phyloP scores from a whole-genome alignment of 2,329 filamentous ascomycete species.

The Gnomoniopsis smithogilvyi region DNA sequence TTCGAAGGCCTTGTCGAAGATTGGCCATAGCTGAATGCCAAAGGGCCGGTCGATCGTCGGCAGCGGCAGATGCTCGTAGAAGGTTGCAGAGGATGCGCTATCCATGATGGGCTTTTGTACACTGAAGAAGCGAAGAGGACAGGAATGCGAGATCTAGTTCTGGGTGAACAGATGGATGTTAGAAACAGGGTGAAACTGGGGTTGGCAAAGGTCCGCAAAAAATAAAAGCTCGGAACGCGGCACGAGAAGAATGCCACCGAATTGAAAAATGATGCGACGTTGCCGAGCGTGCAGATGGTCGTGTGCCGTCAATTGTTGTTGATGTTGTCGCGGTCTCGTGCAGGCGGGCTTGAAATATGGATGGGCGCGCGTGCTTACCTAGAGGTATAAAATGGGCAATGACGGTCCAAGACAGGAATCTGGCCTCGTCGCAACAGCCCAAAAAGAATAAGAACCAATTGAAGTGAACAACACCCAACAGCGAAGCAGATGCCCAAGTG shows the following conservation, averaged over 20 bases:
- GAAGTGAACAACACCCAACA: not conserved
- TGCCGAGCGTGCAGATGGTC: not conserved
- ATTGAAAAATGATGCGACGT: not conserved
- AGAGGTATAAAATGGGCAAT: not conserved
- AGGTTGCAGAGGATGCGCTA: slow-evolving; percentile 33
- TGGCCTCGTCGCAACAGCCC: not conserved
- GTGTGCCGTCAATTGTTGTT: not conserved
- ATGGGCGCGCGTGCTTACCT: not conserved
- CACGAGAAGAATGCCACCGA: not conserved
- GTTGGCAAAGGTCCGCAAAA: not conserved
- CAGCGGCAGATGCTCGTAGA: slow-evolving; percentile 57
- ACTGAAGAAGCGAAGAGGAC: not conserved
- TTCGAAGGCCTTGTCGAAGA: slow-evolving; percentile 86
- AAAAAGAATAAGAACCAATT: slow-evolving; percentile 1
- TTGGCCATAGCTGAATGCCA: slow-evolving; percentile 86
- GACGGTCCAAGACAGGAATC: not conserved
- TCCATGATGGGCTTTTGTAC: slow-evolving; percentile 22
- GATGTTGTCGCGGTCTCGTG: too few relatives aligned
- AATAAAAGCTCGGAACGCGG: too few relatives aligned
- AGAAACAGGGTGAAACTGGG: not conserved
- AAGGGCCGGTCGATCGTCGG: slow-evolving; percentile 91
- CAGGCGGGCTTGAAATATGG: too few relatives aligned
- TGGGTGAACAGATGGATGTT: not conserved
- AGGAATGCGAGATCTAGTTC: not conserved
- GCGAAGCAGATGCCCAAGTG: not conserved